These are phyloP conservation scores for Coccomyxa sp. DNA, from an alignment of 139 green algal species.

Conservation along the genomic window DNA sequence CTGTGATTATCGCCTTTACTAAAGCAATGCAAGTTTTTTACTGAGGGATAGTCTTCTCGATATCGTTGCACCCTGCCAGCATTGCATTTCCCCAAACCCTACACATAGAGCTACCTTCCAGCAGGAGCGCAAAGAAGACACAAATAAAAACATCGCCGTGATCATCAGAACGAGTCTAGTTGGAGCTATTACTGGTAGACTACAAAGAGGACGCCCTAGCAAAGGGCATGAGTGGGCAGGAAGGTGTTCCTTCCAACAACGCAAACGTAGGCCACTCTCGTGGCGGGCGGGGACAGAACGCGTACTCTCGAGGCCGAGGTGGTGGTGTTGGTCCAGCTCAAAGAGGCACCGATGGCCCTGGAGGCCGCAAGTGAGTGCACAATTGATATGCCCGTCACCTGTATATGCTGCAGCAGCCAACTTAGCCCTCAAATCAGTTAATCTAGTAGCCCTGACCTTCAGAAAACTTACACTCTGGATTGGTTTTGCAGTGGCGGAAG, in stretches of 20 bases:
- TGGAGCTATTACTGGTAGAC: neutral
- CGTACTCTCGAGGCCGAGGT: neutral
- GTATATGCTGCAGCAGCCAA: neutral
- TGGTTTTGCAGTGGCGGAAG: neutral
- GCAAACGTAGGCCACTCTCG: neutral
- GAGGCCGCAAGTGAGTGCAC: neutral
- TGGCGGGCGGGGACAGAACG: neutral
- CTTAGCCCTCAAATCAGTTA: neutral
- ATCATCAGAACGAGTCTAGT: too few relatives aligned
- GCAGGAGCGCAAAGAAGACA: too few relatives aligned
- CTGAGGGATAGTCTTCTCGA: too few relatives aligned
- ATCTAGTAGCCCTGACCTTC: neutral
- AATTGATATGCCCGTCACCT: neutral
- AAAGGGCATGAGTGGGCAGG: neutral
- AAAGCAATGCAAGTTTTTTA: too few relatives aligned
- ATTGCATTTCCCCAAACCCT: neutral
- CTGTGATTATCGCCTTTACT: too few relatives aligned
- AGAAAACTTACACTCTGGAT: neutral
- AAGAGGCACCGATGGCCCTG: neutral
- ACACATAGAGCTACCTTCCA: neutral
- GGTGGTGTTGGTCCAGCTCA: neutral
- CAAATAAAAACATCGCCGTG: too few relatives aligned
- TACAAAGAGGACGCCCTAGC: neutral
- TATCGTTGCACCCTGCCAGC: neutral
- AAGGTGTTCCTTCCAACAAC: neutral